A percentile compares a stretch with the other conserved stretches of the same genome.
These are phyloP conservation scores for Mucor indicus DNA, from an alignment of 371 early-diverging fungal genomes.

Conservation along the genomic window DNA sequence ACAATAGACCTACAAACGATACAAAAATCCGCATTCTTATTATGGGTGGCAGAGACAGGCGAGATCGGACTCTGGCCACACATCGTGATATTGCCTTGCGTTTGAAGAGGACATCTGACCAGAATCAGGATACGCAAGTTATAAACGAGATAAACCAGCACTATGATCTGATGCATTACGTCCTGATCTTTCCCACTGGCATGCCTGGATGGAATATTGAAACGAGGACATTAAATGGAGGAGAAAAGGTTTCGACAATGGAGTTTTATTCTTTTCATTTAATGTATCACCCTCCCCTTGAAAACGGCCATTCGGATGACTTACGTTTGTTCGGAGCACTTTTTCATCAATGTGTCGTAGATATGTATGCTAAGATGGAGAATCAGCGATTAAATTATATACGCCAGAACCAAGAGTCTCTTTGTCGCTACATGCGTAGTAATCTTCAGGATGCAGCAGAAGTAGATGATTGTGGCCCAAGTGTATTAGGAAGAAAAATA, in stretches of 20 bases:
- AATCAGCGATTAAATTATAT: not conserved
- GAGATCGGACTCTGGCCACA: no score
- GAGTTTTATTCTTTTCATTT: not conserved
- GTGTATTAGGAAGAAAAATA: no score
- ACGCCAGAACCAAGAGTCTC: not conserved
- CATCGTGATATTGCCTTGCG: not conserved
- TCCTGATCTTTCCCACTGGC: not conserved
- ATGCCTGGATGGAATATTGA: not conserved
- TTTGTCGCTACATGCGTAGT: slow-evolving; percentile 2
- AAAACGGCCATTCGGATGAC: not conserved
- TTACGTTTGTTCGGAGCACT: not conserved
- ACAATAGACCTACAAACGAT: no score
- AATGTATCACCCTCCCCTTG: no score
- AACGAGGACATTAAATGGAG: no score
- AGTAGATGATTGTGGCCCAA: not conserved
- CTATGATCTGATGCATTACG: not conserved
- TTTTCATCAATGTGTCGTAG: not conserved
- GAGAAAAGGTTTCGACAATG: not conserved
- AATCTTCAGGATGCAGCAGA: not conserved
- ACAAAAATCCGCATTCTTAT: no score
- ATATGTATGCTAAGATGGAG: slow-evolving; percentile 1
- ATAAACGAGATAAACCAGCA: not conserved
- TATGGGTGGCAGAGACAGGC: no score
- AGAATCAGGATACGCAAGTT: no score
- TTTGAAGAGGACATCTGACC: no score